Evolutionary conservation across 2,329 filamentous ascomycete species (phyloP), one percentile per base, ranked within the genome.

Genomic region (Paracorniculantispora psalliotae): DNA sequence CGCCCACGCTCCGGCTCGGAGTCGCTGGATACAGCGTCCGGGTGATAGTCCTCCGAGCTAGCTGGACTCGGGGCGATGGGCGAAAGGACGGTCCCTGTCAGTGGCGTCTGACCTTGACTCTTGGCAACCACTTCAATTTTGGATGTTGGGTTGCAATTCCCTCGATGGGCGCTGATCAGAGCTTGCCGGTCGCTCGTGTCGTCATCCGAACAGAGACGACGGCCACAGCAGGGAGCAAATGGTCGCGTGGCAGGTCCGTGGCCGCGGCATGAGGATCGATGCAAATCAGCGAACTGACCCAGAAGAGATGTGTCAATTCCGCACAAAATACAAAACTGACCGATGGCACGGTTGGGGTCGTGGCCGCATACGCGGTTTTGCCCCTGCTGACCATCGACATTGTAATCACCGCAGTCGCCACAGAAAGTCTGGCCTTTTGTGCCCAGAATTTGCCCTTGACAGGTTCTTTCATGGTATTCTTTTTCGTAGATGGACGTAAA

Each of bases 381-480:
- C 23, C 23, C 44, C 23, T 17, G 17, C 28, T 2, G 9, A 21
- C 28, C 28, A n/a, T 26, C 47, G 12, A n/a, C 10, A 37, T 37
- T 12, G 28, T 21, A 30, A 19, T 54, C 37, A n/a, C 63, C 62
- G 23, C 63, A 64, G 2, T 39, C 4, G 2, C 47, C 50, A 44
- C 63, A 64, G 52, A 63, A 64, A 12, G n/a, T 49, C 35, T 52
- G 59, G 2, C 51, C 35, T 6, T 51, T 59, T n/a, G 46, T 37
- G n/a, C 57, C 39, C 19, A 43, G 33, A 13, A 51, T 53, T 5
- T 30, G 43, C 2, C 44, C 57, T n/a, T 15, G 10, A 39, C 62
- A 63, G 28, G 50, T 23, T 12, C 25, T 33, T 37, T 59, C 49
- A 43, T 63, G 62, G 30, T 61, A 60, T 4, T 30, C 17, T 28